A percentile compares a stretch with the other conserved stretches of the same genome.
These are phyloP conservation scores for Barbatosphaeria neglecta DNA, from an alignment of 495 filamentous ascomycete genomes.

Conservation along the genomic window DNA sequence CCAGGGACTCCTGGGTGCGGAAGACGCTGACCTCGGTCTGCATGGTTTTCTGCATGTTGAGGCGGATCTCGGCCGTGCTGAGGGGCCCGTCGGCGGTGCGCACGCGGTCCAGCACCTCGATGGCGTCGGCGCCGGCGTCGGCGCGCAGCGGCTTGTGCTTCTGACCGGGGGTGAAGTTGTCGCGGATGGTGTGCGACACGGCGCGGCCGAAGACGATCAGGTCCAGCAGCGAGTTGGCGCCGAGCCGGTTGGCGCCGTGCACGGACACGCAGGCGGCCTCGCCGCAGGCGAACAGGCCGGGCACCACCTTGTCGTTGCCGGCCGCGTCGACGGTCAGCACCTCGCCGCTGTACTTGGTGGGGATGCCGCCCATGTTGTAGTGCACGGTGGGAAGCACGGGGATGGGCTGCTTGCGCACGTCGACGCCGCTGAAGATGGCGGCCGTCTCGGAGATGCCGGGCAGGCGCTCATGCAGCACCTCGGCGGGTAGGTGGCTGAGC, in stretches of 20 bases:
- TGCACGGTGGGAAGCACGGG: conserved; percentile 94
- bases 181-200: conserved; percentile 88
- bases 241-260: conserved; percentile 93
- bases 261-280: conserved; percentile 96
- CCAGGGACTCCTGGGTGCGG: conserved; percentile 80
- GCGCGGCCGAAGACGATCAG: conserved; percentile 94
- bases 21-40: conserved; percentile 95
- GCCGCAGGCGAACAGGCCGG: conserved; percentile 90
- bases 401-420: conserved; percentile 92
- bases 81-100: conserved; percentile 76
- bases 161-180: conserved; percentile 70
- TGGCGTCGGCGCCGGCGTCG: conserved; percentile 77
- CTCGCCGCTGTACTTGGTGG: conserved; percentile 92
- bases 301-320: conserved; percentile 88
- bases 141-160: conserved; percentile 63
- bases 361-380: conserved; percentile 99
- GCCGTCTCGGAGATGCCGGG: conserved; percentile 98
- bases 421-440: conserved; percentile 90
- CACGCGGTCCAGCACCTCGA: conserved; percentile 74
- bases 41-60: conserved; percentile 96
- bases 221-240: conserved; percentile 95
- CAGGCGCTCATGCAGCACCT: conserved; percentile 88
- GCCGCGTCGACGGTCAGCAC: conserved; percentile 73
- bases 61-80: conserved; percentile 73
- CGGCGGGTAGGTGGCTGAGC: conserved; percentile 81